phyloP scores from a whole-genome alignment of 768 basidiomycete genomes.

The Dictyophora rubrovolvata region DNA sequence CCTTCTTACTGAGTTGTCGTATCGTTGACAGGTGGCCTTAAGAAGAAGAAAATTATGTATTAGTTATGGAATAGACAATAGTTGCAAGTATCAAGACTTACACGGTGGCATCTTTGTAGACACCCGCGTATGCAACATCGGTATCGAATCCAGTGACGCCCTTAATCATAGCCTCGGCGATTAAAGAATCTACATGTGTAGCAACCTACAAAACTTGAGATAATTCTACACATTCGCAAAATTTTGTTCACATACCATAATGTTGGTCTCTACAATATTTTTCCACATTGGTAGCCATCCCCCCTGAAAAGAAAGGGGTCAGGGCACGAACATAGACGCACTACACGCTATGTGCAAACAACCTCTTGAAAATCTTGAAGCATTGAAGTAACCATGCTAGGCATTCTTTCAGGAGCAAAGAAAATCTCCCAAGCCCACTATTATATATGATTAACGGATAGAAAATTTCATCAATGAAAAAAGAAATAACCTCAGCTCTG shows the following conservation, averaged over 20 bases:
- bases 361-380: conserved; percentile 67
- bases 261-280: conserved; percentile 78
- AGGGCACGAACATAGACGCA: not conserved
- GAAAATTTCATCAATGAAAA: not conserved
- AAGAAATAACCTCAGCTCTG: conserved; percentile 1
- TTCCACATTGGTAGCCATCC: conserved; percentile 92
- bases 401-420: conserved; percentile 65
- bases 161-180: conserved; percentile 63
- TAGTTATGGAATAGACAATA: conserved; percentile 4
- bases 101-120: conserved; percentile 61
- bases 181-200: conserved; percentile 70
- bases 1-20: conserved; percentile 35
- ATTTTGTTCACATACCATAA: conserved; percentile 43
- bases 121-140: conserved; percentile 60
- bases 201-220: conserved; percentile 40
- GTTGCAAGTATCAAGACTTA: conserved; percentile 17
- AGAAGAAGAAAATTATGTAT: not conserved
- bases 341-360: not conserved
- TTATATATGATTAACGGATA: conserved; percentile 43
- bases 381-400: conserved; percentile 72
- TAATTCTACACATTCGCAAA: not conserved
- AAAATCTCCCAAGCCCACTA: conserved; percentile 70
- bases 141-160: conserved; percentile 54
- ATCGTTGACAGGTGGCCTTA: conserved; percentile 43
- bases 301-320: conserved; percentile 27